Evolutionary conservation across 345 rosid genomes (phyloP), one percentile per base, ranked within the genome.

Genomic region (Rhizophora mangle): DNA sequence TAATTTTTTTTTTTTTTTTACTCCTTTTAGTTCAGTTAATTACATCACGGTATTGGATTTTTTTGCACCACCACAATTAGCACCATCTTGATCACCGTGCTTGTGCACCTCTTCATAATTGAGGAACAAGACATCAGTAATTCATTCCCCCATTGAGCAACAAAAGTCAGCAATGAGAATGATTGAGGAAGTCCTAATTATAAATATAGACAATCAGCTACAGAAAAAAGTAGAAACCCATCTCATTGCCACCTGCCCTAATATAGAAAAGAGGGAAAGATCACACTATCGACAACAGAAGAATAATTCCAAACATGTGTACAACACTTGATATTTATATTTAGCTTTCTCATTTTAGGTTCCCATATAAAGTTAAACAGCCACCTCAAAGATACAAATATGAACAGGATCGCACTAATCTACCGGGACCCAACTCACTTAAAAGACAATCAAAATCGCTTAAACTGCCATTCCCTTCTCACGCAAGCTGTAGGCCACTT

Each of bases 211-310:
- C 69, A 63, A 60, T 55, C 21, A 34, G 29, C 80, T 68, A 60
- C 36, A 59, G 32, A 71, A 71, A 72, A 79, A 69, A 68, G 59
- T 47, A 59, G 43, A 49, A 68, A 72, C 63, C 79, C 73, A 71
- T 53, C 76, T 69, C 79, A 73, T 66, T 54, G 58, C 82, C 75
- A 75, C 78, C 72, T 57, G 74, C 43, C 75, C 75, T 16, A 58
- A 22, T 36, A 62, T 73, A 73, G 71, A 56, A 10, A 68, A 43
- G 4, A 60, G 70, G 55, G 22, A 73, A 68, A 72, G 68, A 60
- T 73, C 75, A 68, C 24, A 53, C 56, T 13, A 65, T 34, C 19
- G 43, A 49, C 59, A 22, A 36, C 39, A 52, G 29, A 36, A 26
- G 57, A 68, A 73, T 15, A 69, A 57, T 74, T 60, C 76, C 77